A percentile compares a stretch with the other conserved stretches of the same genome.
These are phyloP conservation scores for Cystobasidium tubakii DNA, from an alignment of 768 basidiomycete genomes.

Conservation along the genomic window DNA sequence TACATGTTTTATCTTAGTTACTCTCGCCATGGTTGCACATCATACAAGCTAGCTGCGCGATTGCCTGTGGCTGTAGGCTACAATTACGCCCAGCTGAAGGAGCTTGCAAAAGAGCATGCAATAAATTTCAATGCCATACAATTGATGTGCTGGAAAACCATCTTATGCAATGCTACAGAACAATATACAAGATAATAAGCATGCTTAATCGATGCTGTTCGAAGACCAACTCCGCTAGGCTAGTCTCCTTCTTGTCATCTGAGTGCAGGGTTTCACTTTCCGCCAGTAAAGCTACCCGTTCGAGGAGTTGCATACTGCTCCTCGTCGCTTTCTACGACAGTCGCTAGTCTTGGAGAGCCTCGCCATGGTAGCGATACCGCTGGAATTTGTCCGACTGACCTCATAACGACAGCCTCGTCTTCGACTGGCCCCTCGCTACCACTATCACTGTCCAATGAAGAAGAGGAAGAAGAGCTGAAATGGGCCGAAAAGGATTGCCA, in stretches of 20 bases:
- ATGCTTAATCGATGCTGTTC: not conserved
- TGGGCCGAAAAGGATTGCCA: not conserved
- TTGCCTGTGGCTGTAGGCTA: too few relatives aligned
- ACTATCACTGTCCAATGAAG: slow-evolving; percentile 15
- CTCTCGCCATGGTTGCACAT: too few relatives aligned
- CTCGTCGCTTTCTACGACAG: slow-evolving; percentile 34
- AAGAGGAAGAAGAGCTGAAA: slow-evolving; percentile 11
- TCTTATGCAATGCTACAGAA: not conserved
- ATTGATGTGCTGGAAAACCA: not conserved
- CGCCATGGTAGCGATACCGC: slow-evolving; percentile 14
- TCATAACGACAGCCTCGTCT: not conserved
- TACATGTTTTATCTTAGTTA: too few relatives aligned
- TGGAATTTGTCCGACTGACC: not conserved
- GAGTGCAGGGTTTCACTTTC: too few relatives aligned
- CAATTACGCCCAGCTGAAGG: too few relatives aligned
- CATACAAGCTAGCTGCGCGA: too few relatives aligned
- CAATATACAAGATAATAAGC: not conserved
- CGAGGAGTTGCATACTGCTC: slow-evolving; percentile 5
- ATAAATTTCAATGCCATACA: too few relatives aligned
- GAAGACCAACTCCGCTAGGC: not conserved
- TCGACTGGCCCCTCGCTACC: slow-evolving; percentile 14
- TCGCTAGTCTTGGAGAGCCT: not conserved
- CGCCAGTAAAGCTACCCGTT: not conserved
- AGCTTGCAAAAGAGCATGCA: too few relatives aligned
- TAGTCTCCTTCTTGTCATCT: too few relatives aligned